A percentile compares a stretch with the other conserved stretches of the same genome.
Evolutionary conservation across 2,329 filamentous ascomycete genomes (phyloP).

Genomic region (Fusarium sp.): DNA sequence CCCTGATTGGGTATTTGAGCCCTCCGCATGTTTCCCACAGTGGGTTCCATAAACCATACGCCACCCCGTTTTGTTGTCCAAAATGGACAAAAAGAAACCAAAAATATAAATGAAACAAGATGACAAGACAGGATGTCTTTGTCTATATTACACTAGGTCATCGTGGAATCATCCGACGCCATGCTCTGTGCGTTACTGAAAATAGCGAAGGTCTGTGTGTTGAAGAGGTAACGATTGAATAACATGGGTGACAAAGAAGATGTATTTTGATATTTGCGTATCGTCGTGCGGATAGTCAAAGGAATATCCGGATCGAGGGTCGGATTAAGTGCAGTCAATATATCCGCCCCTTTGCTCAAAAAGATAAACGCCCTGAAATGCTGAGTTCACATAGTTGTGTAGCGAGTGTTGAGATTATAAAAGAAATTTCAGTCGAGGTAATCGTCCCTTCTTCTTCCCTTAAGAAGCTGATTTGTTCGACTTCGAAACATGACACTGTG

Average conservation of each 20-base stretch:
- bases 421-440: constrained; percentile 15
- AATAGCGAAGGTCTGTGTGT: constrained; percentile 36
- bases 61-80: constrained; percentile 43
- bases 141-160: constrained; percentile 47
- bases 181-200: constrained; percentile 43
- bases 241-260: constrained; percentile 39
- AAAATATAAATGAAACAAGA: constrained; percentile 38
- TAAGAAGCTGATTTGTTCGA: constrained; percentile 11
- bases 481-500: not conserved
- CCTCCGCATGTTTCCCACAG: constrained; percentile 30
- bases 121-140: constrained; percentile 34
- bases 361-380: constrained; percentile 38
- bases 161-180: constrained; percentile 41
- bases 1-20: constrained; percentile 31
- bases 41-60: constrained; percentile 32
- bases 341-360: constrained; percentile 19
- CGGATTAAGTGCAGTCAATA: constrained; percentile 16
- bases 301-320: constrained; percentile 22
- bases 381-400: constrained; percentile 33
- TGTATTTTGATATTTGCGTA: constrained; percentile 37
- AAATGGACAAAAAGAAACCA: constrained; percentile 35
- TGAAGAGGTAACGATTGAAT: constrained; percentile 33
- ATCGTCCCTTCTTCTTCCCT: constrained; percentile 5
- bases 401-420: constrained; percentile 19
- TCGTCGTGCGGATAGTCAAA: constrained; percentile 38